Conservation (phyloP, 1,284 basidiomycete species). For the Entoloma clypeatum region DNA sequence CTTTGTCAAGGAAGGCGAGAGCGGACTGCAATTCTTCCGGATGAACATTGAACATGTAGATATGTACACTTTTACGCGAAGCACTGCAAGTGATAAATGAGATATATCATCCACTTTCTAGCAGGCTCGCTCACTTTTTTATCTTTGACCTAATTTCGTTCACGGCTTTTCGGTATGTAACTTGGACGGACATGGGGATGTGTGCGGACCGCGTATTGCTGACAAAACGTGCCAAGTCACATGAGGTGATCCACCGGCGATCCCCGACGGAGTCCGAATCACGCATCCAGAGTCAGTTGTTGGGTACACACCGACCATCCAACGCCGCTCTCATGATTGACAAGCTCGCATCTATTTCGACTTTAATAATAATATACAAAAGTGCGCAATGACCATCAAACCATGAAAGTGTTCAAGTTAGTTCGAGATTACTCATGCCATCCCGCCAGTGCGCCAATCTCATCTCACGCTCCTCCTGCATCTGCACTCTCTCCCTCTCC, state of each 20-base stretch:
- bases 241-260: too few species aligned
- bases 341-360: too few species aligned
- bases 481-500: too few species aligned
- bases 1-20: slow-evolving; percentile 14
- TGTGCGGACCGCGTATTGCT: neutral
- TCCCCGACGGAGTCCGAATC: too few species aligned
- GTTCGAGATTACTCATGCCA: too few species aligned
- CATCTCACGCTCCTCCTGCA: slow-evolving; percentile 6
- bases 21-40: slow-evolving; percentile 13
- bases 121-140: slow-evolving; percentile 12
- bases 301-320: too few species aligned
- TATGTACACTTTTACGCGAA: slow-evolving; percentile 7
- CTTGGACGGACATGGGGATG: neutral
- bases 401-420: too few species aligned
- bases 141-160: slow-evolving; percentile 11
- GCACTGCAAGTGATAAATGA: slow-evolving; percentile 14
- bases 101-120: slow-evolving; percentile 5
- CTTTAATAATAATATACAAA: too few species aligned
- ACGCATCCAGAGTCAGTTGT: too few species aligned
- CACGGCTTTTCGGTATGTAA: slow-evolving; percentile 8
- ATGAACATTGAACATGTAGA: slow-evolving; percentile 17
- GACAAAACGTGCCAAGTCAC: too few species aligned
- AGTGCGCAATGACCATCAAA: too few species aligned
- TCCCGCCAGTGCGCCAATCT: slow-evolving; percentile 12
- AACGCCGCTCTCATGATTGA: too few species aligned